A percentile compares a stretch with the other conserved stretches of the same genome.
Conservation (phyloP, 139 green algal species). For the Medakamo hakoo region DNA sequence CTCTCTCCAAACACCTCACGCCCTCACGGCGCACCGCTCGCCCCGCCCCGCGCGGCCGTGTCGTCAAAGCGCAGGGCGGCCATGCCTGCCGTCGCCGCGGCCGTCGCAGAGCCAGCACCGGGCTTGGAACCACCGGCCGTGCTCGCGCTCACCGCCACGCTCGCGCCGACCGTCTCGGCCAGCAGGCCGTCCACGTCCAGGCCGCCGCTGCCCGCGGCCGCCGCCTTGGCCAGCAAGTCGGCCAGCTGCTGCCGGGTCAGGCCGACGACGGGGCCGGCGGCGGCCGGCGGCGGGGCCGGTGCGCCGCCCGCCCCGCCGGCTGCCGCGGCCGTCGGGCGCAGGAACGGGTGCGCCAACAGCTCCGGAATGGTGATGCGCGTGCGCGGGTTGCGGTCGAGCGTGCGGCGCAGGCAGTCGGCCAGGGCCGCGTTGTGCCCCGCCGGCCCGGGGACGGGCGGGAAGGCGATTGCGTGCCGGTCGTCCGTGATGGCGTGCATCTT, state of each 20-base stretch:
- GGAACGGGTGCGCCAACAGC: constrained; percentile 73
- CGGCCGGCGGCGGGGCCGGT: neutral
- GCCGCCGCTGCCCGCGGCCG: constrained; percentile 1
- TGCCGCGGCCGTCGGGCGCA: constrained; percentile 39
- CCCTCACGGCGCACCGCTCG: neutral
- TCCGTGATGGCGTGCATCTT: constrained; percentile 92
- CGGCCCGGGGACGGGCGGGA: constrained; percentile 42
- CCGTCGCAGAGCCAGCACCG: too few species aligned
- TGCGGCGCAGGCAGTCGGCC: constrained; percentile 58
- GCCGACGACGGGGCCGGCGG: constrained; percentile 3
- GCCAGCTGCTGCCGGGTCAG: constrained; percentile 49
- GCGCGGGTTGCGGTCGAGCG: constrained; percentile 67
- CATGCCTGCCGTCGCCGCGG: neutral
- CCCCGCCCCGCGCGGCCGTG: too few species aligned
- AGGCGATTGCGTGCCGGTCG: constrained; percentile 37
- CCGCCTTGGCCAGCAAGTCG: constrained; percentile 40
- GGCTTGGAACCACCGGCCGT: too few species aligned
- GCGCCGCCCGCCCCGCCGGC: neutral
- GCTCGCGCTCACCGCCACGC: too few species aligned
- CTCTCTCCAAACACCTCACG: neutral
- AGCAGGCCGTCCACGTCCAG: neutral
- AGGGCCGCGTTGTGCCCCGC: constrained; percentile 25
- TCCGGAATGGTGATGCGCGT: constrained; percentile 74
- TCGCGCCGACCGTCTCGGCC: too few species aligned
- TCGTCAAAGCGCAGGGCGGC: neutral